Conservation (phyloP, 768 basidiomycete species). For the Termitomyces sp. region DNA sequence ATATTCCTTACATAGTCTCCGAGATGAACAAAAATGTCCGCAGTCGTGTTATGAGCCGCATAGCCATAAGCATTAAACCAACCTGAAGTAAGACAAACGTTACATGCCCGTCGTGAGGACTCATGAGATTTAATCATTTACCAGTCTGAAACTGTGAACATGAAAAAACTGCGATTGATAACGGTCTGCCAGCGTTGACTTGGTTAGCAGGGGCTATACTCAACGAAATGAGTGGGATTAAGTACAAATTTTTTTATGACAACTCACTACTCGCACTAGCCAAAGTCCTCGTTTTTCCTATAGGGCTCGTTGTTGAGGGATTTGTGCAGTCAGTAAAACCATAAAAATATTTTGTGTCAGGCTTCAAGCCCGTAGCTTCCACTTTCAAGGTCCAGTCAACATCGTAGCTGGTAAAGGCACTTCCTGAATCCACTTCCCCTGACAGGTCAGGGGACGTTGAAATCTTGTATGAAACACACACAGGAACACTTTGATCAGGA, state of each 20-base stretch:
- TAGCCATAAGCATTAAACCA: conserved; percentile 53
- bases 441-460: conserved; percentile 28
- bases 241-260: background rate
- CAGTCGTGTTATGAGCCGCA: conserved; percentile 28
- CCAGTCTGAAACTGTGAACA: conserved; percentile 1
- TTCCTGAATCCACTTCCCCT: conserved; percentile 33
- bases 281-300: conserved; percentile 41
- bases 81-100: conserved; percentile 17
- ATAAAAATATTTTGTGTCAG: conserved; percentile 51
- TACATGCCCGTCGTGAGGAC: background rate
- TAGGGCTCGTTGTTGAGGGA: conserved; percentile 32
- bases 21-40: conserved; percentile 50
- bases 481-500: conserved; percentile 21
- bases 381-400: conserved; percentile 59
- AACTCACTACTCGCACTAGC: conserved; percentile 10
- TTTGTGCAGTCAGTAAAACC: conserved; percentile 41
- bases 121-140: background rate
- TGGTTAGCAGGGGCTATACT: background rate
- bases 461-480: conserved; percentile 44
- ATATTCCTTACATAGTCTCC: conserved; percentile 49
- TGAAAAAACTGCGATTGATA: background rate
- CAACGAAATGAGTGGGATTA: background rate
- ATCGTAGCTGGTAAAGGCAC: conserved; percentile 51
- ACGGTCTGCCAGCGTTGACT: background rate
- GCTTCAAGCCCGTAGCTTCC: conserved; percentile 41